Base-by-base conservation (phyloP, 2,329 filamentous ascomycete species). In the Dendrostoma leiphaemia region DNA sequence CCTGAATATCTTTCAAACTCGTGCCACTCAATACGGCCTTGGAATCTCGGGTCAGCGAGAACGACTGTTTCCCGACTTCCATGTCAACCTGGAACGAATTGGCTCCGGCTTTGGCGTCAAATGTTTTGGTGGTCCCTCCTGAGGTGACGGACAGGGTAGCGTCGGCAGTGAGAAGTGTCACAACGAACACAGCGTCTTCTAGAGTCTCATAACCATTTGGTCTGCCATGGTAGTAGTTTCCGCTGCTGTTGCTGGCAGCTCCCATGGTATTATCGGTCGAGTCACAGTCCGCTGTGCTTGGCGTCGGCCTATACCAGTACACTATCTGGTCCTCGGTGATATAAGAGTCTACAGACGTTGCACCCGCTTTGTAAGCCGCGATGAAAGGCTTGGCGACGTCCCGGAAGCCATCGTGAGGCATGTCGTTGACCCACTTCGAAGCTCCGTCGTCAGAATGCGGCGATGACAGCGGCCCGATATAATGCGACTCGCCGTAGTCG, bases 221-320 rank as follows among this genome's bases (percentile, higher is more conserved):
- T 1, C 71, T 72, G 19, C 78, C 79, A 53, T 68, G 65, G 65
- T 80, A 80, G 65, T 80, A 82, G 62, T 81, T 80, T 2, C 75
- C 78, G 15, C 68, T 75, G 21, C 60, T 63, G 56, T 78, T 76
- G 61, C 74, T 71, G 23, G 74, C 70, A 12, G 66, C 64, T n/a
- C 67, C 71, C 59, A 74, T 71, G 0, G 76, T 79, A 3, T 75
- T 80, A 60, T 82, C 79, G 15, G 79, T 82, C 6, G 73, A 62
- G 54, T 80, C 77, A 62, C 79, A 82, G 61, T 78, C 63, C 31
- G 77, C 61, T 7, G 60, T 57, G 58, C 71, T 74, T 1, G 73
- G 72, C 1, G 74, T 79, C 2, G 77, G 78, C 2, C 79, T 74
- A 65, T 80, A 82, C 79, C 79, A 83, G 69, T 82, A 83, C 35